These are phyloP conservation scores for Fusarium compactum DNA, from an alignment of 2,329 filamentous ascomycete species.

Conservation along the genomic window DNA sequence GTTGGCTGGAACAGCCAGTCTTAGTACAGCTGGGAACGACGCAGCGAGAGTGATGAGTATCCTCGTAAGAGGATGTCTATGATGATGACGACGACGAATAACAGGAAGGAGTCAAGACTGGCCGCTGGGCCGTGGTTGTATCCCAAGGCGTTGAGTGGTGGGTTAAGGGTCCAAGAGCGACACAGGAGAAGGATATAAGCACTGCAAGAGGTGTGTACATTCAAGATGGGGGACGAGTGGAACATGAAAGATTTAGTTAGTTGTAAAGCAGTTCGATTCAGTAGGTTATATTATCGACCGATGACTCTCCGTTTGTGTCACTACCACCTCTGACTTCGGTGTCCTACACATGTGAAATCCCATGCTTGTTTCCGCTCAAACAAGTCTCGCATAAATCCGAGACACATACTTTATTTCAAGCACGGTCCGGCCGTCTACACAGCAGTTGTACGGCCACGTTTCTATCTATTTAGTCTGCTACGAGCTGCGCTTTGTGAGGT, in stretches of 20 bases:
- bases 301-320: slow-evolving; percentile 26
- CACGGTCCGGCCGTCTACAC: slow-evolving; percentile 26
- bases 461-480: slow-evolving; percentile 11
- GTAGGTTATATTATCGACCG: slow-evolving; percentile 49
- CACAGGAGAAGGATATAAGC: slow-evolving; percentile 26
- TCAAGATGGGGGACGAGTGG: slow-evolving; percentile 20
- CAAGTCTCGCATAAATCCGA: slow-evolving; percentile 15
- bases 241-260: slow-evolving; percentile 42
- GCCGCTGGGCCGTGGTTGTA: slow-evolving; percentile 20
- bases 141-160: slow-evolving; percentile 32
- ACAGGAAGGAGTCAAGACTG: slow-evolving; percentile 26
- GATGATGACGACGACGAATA: slow-evolving; percentile 34
- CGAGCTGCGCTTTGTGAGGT: slow-evolving; percentile 4
- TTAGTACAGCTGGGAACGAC: slow-evolving; percentile 56
- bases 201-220: slow-evolving; percentile 21
- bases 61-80: slow-evolving; percentile 21
- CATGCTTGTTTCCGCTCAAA: slow-evolving; percentile 13
- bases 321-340: slow-evolving; percentile 2
- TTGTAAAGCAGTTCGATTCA: slow-evolving; percentile 49
- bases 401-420: slow-evolving; percentile 7
- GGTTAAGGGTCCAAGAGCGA: slow-evolving; percentile 21
- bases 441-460: slow-evolving; percentile 30
- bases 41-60: slow-evolving; percentile 24
- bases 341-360: slow-evolving; percentile 9
- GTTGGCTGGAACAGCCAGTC: slow-evolving; percentile 83